phyloP scores from a whole-genome alignment of 2,329 filamentous ascomycete genomes.

The Verticillium alfalfae region DNA sequence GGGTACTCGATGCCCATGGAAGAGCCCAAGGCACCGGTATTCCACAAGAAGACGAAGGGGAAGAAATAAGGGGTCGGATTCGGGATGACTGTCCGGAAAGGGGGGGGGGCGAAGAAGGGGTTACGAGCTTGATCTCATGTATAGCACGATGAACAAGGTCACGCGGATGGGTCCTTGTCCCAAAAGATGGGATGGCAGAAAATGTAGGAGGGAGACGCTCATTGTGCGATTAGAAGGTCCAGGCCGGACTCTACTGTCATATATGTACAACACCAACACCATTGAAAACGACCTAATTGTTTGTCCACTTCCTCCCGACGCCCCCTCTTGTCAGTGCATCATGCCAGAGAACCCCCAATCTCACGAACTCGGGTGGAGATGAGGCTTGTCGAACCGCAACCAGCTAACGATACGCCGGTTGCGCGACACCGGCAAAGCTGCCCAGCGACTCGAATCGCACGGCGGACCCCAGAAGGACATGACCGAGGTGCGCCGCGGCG shows the following conservation, averaged over 20 bases:
- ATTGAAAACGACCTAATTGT: neutral
- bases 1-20: slow-evolving; percentile 32
- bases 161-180: neutral
- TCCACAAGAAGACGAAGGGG: slow-evolving; percentile 22
- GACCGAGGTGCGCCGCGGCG: slow-evolving; percentile 4
- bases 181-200: neutral
- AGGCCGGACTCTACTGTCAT: slow-evolving; percentile 10
- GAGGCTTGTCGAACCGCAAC: neutral
- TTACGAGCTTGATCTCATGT: neutral
- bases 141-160: neutral
- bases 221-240: slow-evolving; percentile 3
- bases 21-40: slow-evolving; percentile 29
- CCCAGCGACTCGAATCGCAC: neutral
- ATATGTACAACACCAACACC: slow-evolving; percentile 14
- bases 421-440: neutral
- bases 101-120: neutral
- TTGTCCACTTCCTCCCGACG: neutral
- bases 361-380: neutral
- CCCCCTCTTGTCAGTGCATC: neutral
- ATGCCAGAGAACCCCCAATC: neutral
- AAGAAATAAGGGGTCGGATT: slow-evolving; percentile 14
- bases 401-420: neutral
- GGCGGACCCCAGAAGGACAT: neutral
- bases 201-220: neutral
- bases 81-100: neutral